Evolutionary conservation across 2,329 filamentous ascomycete species (phyloP).

Genomic region (Sarocladium brachiariae): DNA sequence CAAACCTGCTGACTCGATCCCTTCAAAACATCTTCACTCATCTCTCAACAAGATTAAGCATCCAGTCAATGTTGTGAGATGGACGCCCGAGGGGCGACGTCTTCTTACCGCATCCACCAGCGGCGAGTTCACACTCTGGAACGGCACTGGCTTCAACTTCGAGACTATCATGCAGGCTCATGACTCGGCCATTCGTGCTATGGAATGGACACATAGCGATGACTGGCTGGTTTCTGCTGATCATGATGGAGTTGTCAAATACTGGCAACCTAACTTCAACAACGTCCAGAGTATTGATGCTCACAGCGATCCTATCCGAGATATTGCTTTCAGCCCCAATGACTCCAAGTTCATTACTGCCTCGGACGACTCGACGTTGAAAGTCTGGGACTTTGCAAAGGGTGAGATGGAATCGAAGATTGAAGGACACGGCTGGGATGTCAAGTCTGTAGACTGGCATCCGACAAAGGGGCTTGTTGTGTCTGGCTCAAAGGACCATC

Average conservation of each 20-base stretch:
- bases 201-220: slow-evolving; percentile 87
- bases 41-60: slow-evolving; percentile 98
- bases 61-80: slow-evolving; percentile 91
- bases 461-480: slow-evolving; percentile 89
- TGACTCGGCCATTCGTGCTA: slow-evolving; percentile 75
- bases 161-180: slow-evolving; percentile 99
- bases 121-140: slow-evolving; percentile 97
- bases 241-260: slow-evolving; percentile 92
- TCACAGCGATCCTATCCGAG: slow-evolving; percentile 82
- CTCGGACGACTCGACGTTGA: slow-evolving; percentile 85
- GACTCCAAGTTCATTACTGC: slow-evolving; percentile 96
- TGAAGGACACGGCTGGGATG: slow-evolving; percentile 95
- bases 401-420: slow-evolving; percentile 77
- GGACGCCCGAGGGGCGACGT: slow-evolving; percentile 92
- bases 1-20: slow-evolving; percentile 77
- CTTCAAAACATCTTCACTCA: slow-evolving; percentile 94
- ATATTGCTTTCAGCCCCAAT: slow-evolving; percentile 87
- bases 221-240: slow-evolving; percentile 97
- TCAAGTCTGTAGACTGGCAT: slow-evolving; percentile 96
- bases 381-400: slow-evolving; percentile 92
- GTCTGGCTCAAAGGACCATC: slow-evolving; percentile 94
- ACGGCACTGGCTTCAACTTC: slow-evolving; percentile 98
- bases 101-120: slow-evolving; percentile 91
- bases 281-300: slow-evolving; percentile 93
- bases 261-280: slow-evolving; percentile 99